Evolutionary conservation across 805 yeast genomes (phyloP).

Genomic region (Candida sphagnicola): DNA sequence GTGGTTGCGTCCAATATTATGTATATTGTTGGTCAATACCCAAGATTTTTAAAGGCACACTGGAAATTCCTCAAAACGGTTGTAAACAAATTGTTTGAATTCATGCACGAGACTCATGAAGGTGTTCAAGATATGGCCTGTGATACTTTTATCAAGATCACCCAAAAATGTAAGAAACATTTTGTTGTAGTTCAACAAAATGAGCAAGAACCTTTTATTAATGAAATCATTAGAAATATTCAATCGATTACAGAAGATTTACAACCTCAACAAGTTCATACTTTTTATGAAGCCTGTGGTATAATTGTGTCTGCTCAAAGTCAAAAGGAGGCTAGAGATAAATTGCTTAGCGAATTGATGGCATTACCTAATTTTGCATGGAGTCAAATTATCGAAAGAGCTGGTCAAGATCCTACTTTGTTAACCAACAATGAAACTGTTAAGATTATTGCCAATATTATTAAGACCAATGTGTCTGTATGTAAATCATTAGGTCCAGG

Average conservation of each 20-base stretch:
- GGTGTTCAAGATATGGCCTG: constrained; percentile 99
- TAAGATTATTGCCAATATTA: constrained; percentile 86
- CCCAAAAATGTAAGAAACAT: constrained; percentile 91
- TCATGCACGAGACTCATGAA: constrained; percentile 99
- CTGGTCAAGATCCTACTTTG: constrained; percentile 77
- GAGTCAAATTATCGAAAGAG: constrained; percentile 82
- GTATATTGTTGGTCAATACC: constrained; percentile 99
- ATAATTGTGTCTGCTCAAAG: constrained; percentile 86
- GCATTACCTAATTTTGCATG: constrained; percentile 91
- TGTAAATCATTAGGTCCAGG: constrained; percentile 94
- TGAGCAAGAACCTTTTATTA: constrained; percentile 87
- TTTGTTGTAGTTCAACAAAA: constrained; percentile 84
- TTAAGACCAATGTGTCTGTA: constrained; percentile 93
- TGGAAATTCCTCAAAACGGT: constrained; percentile 98
- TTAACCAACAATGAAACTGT: constrained; percentile 79
- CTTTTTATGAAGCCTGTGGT: constrained; percentile 97
- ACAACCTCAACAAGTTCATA: constrained; percentile 96
- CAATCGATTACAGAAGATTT: constrained; percentile 86
- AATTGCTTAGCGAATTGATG: constrained; percentile 77
- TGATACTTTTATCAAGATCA: constrained; percentile 95
- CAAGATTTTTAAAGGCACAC: constrained; percentile 94
- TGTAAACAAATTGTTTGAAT: constrained; percentile 90
- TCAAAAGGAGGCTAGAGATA: constrained; percentile 61
- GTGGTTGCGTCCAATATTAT: constrained; percentile 99
- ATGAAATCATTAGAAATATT: constrained; percentile 80